Percentiles rank a stretch among this genome's conserved stretches.
Conservation (phyloP, 148 eudicot genomes). For the Camellia sinensis region DNA sequence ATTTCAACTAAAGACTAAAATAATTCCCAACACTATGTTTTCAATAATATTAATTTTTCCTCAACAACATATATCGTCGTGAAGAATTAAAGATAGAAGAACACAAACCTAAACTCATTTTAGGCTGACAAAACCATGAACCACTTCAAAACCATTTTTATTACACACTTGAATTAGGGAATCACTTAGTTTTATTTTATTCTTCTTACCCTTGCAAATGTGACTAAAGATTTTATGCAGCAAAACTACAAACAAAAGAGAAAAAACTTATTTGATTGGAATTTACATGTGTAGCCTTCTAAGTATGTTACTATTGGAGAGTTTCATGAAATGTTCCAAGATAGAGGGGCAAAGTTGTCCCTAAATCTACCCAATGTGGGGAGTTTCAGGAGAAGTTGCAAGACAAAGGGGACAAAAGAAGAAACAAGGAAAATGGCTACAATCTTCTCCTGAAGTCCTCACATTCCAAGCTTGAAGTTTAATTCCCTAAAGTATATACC, state of each 20-base stretch:
- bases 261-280: too few species aligned
- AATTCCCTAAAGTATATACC: slow-evolving; percentile 1
- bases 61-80: too few species aligned
- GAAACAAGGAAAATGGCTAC: not conserved
- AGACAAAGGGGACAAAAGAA: not conserved
- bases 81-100: not conserved
- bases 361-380: not conserved
- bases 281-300: too few species aligned
- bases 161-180: too few species aligned
- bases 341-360: not conserved
- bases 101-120: too few species aligned
- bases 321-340: not conserved
- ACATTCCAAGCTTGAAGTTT: not conserved
- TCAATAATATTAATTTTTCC: not conserved
- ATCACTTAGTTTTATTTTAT: too few species aligned
- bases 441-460: not conserved
- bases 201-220: not conserved
- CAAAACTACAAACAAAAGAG: too few species aligned
- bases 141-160: too few species aligned
- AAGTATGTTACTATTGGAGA: not conserved
- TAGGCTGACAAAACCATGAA: too few species aligned
- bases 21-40: too few species aligned
- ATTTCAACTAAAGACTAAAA: not conserved
- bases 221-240: too few species aligned
- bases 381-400: not conserved